Conservation (phyloP, 495 filamentous ascomycete species). For the Corynascus novoguineensis region DNA sequence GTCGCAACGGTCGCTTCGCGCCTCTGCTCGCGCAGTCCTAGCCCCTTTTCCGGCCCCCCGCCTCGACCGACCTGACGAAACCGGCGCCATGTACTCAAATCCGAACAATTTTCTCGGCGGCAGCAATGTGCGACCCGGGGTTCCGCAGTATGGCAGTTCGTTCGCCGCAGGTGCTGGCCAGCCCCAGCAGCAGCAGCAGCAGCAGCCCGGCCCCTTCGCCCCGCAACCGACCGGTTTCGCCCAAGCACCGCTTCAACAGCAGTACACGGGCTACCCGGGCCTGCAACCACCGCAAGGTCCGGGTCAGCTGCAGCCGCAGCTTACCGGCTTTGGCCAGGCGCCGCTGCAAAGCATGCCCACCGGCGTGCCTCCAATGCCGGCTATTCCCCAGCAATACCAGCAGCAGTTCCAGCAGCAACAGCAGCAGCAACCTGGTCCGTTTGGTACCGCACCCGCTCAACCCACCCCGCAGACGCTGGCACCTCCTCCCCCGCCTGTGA, state of each 20-base stretch:
- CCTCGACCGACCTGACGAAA: conserved; percentile 5
- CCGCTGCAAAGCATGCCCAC: conserved; percentile 45
- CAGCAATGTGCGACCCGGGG: conserved; percentile 67
- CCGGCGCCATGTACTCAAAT: conserved; percentile 71
- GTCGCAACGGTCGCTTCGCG: background rate
- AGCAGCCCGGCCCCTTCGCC: conserved; percentile 56
- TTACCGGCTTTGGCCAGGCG: conserved; percentile 48
- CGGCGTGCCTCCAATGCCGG: conserved; percentile 50
- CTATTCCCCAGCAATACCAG: conserved; percentile 49
- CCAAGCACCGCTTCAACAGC: conserved; percentile 57
- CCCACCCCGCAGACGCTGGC: conserved; percentile 29
- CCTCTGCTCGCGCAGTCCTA: background rate
- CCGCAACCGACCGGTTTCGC: conserved; percentile 55
- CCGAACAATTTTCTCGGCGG: conserved; percentile 79
- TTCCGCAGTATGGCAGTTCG: conserved; percentile 55
- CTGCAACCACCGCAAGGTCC: conserved; percentile 46
- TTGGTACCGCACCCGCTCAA: conserved; percentile 30
- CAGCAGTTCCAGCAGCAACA: conserved; percentile 41
- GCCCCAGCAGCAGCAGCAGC: conserved; percentile 57
- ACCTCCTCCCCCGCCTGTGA: conserved; percentile 42
- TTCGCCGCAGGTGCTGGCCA: conserved; percentile 38
- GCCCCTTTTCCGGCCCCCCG: conserved; percentile 7
- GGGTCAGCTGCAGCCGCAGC: conserved; percentile 52
- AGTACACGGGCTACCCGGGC: conserved; percentile 53
- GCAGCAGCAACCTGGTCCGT: conserved; percentile 37